Percentiles rank a stretch among this genome's conserved stretches.
Conservation (phyloP, 2,329 filamentous ascomycete genomes). For the Colletotrichum chrysophilum region DNA sequence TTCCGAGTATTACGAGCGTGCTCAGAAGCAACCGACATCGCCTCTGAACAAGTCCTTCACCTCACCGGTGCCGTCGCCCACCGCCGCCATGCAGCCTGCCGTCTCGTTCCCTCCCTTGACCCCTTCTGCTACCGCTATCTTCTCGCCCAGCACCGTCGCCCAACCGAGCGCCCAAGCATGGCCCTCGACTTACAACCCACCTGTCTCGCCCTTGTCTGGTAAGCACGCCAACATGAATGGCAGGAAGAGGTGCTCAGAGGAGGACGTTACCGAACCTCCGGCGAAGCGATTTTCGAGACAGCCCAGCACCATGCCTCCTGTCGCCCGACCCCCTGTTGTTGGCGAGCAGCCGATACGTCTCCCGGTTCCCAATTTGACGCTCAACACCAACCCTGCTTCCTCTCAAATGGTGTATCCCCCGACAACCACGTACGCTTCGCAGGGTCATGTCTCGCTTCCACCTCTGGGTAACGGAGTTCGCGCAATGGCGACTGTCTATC, state of each 20-base stretch:
- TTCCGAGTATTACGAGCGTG: conserved; percentile 80
- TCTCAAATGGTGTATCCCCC: conserved; percentile 35
- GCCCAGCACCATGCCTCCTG: conserved; percentile 23
- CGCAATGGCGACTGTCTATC: conserved; percentile 80
- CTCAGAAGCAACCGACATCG: conserved; percentile 49
- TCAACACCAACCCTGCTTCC: conserved; percentile 53
- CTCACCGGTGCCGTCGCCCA: conserved; percentile 59
- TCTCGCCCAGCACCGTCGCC: conserved; percentile 44
- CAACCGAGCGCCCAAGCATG: conserved; percentile 39
- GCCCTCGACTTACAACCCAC: conserved; percentile 41
- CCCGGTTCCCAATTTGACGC: conserved; percentile 73
- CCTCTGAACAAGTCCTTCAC: conserved; percentile 42
- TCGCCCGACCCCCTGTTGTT: conserved; percentile 6
- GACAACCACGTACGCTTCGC: conserved; percentile 44
- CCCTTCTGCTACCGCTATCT: conserved; percentile 36
- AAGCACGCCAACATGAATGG: conserved; percentile 43
- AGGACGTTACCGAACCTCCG: conserved; percentile 57
- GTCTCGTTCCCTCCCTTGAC: conserved; percentile 37
- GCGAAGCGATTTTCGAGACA: conserved; percentile 53
- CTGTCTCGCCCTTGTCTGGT: conserved; percentile 52
- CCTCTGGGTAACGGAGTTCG: conserved; percentile 66
- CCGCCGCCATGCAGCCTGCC: conserved; percentile 33
- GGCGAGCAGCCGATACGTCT: conserved; percentile 52
- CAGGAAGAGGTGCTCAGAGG: conserved; percentile 58
- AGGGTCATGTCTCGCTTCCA: conserved; percentile 62